phyloP scores from a whole-genome alignment of 306 rosid genomes.

The Citrullus mucosospermus region DNA sequence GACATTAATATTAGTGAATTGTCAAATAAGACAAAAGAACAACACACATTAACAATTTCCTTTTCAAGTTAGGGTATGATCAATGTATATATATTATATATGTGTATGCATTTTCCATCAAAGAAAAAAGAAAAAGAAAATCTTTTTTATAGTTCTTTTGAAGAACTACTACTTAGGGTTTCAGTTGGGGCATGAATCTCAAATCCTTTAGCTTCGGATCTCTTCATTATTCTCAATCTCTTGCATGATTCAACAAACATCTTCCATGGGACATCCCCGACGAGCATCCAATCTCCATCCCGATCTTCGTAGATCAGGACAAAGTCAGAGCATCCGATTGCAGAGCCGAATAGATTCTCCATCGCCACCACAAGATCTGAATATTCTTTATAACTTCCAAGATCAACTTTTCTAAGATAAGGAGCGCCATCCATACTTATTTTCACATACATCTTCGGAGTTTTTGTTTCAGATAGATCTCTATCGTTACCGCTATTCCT shows the following conservation, averaged over 20 bases:
- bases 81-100: not conserved
- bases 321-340: constrained; percentile 42
- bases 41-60: not conserved
- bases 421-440: constrained; percentile 97
- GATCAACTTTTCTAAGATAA: constrained; percentile 71
- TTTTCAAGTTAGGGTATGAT: not conserved
- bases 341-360: constrained; percentile 67
- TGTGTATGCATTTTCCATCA: not conserved
- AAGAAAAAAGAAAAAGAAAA: not conserved
- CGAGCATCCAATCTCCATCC: constrained; percentile 97
- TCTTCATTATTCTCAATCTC: constrained; percentile 14
- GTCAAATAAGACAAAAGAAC: not conserved
- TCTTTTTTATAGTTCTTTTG: not conserved
- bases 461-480: constrained; percentile 8
- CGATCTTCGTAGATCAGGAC: constrained; percentile 86
- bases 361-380: constrained; percentile 49
- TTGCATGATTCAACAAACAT: constrained; percentile 13
- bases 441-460: constrained; percentile 57
- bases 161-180: not conserved
- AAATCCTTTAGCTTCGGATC: constrained; percentile 9
- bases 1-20: not conserved
- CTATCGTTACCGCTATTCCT: constrained; percentile 31
- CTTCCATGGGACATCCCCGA: constrained; percentile 95
- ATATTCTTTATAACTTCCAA: constrained; percentile 40
- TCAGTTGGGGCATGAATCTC: not conserved